phyloP scores from a whole-genome alignment of 192 early-diverging fungal genomes.

The Backusella westeae region DNA sequence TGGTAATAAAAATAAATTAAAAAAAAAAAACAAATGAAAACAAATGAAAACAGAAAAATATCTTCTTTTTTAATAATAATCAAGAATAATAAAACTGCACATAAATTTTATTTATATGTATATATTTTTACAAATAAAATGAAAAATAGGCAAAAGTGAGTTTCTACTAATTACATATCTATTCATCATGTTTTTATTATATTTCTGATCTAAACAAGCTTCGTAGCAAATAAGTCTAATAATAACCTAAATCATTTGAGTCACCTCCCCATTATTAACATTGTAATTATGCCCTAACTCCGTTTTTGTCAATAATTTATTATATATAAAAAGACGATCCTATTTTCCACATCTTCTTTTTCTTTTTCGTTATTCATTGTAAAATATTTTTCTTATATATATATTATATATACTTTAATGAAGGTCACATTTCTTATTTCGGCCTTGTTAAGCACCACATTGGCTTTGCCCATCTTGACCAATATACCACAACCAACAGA shows the following conservation, averaged over 20 bases:
- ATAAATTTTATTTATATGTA: background rate
- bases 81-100: background rate
- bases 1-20: constrained; percentile 1
- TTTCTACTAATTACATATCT: background rate
- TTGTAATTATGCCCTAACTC: background rate
- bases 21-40: background rate
- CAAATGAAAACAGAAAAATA: background rate
- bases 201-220: background rate
- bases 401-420: background rate
- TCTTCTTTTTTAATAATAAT: background rate
- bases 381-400: background rate
- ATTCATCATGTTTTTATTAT: background rate
- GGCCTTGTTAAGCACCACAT: background rate
- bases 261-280: background rate
- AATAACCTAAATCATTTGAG: constrained; percentile 1
- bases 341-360: background rate
- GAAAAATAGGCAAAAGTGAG: background rate
- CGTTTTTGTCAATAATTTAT: background rate
- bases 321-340: background rate
- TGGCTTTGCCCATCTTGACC: background rate
- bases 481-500: background rate
- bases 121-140: background rate
- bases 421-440: background rate
- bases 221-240: background rate
- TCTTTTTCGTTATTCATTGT: background rate